Evolutionary conservation across 129 eudicot species (phyloP), one percentile per base, ranked within the genome.

Genomic region (Solidago caesia): DNA sequence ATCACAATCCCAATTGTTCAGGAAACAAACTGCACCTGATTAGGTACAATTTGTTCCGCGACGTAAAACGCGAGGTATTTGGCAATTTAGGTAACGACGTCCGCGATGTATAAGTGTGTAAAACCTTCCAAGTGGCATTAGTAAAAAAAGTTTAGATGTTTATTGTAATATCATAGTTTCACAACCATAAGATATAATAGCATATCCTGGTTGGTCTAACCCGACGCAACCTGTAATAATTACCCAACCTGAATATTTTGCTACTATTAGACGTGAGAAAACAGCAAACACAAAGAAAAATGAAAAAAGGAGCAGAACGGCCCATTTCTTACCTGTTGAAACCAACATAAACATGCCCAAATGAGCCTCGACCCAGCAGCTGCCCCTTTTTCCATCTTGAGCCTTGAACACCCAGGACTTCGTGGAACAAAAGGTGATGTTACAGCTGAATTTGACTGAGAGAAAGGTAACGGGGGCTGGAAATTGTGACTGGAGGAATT

Each of bases 301-400:
- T 13, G 8, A 46, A 41, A 59, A 44, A 26, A 12, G 64, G 43
- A 66, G 47, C 43, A 63, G 58, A 46, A 53, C 26, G 39, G 47
- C 64, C 9, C 15, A 59, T 68, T 27, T 47, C 47, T 26, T 76
- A 94, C 98, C 96, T 88, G 75, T 94, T 89, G 79, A 94, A 94
- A 64, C 99, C 99, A 72, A 87, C 84, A 84, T 91, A 94, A 69
- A 94, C 99, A 80, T 91, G 97, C 63, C 99, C 99, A 91, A 91
- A 94, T 66, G 99, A 91, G 71, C 99, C 99, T 83, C 96, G 82
- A 67, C 99, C 99, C 71, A 94, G 75, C 79, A 88, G 82, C 79
- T 85, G 86, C 64, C 99, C 99, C 76, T 91, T 91, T 79, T 89
- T 91, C 97, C 97, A 94, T 66, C 90, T 89, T 51, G 99, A 87